Conservation (phyloP, 1,284 basidiomycete genomes). For the Melampsora larici-populina region DNA sequence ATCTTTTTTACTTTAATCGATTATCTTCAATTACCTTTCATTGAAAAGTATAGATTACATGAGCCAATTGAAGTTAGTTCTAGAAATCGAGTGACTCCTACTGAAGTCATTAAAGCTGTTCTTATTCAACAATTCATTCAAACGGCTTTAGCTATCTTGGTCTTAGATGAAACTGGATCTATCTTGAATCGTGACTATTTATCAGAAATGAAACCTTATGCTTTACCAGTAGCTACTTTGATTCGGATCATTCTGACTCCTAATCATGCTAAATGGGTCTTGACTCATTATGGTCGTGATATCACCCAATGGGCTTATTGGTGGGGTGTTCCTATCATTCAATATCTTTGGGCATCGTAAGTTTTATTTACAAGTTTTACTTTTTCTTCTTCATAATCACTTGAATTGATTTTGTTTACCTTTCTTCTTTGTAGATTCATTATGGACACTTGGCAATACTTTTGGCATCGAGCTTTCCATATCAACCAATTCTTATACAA, state of each 20-base stretch:
- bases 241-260: slow-evolving; percentile 33
- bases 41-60: too few species aligned
- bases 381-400: neutral
- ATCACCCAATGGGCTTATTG: slow-evolving; percentile 76
- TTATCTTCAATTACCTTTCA: too few species aligned
- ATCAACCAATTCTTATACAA: slow-evolving; percentile 85
- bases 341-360: slow-evolving; percentile 79
- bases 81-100: too few species aligned
- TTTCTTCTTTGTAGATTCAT: slow-evolving; percentile 65
- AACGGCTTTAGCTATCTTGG: slow-evolving; percentile 68
- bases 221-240: slow-evolving; percentile 4
- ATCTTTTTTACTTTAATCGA: too few species aligned
- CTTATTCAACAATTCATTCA: slow-evolving; percentile 81
- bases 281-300: slow-evolving; percentile 59
- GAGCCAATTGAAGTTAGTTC: too few species aligned
- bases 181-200: slow-evolving; percentile 60
- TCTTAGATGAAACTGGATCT: slow-evolving; percentile 63
- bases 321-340: slow-evolving; percentile 81
- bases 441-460: slow-evolving; percentile 98
- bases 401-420: slow-evolving; percentile 2
- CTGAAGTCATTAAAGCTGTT: slow-evolving; percentile 73
- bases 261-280: slow-evolving; percentile 51
- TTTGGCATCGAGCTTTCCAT: slow-evolving; percentile 88
- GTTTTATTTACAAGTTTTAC: slow-evolving; percentile 57
- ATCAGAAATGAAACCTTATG: slow-evolving; percentile 48